Evolutionary conservation across 306 rosid genomes (phyloP).

Genomic region (Pueraria montana): DNA sequence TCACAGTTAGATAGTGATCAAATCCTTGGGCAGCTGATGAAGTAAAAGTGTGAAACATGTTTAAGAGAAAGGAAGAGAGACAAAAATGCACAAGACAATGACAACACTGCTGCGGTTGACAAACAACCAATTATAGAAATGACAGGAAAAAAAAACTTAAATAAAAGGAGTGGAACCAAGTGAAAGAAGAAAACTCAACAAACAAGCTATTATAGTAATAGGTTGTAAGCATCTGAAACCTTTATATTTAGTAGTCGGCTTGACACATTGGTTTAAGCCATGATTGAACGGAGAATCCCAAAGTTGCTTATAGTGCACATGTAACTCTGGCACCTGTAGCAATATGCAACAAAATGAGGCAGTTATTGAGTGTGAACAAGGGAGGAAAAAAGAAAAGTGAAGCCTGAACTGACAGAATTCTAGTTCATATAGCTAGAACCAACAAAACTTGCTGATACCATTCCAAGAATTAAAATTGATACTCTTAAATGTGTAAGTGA

Average conservation of each 20-base stretch:
- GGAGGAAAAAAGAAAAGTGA: background rate
- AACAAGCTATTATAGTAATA: conserved; percentile 13
- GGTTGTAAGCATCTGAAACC: conserved; percentile 57
- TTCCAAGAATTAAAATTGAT: conserved; percentile 17
- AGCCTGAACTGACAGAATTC: conserved; percentile 6
- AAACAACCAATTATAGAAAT: conserved; percentile 11
- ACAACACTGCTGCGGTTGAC: conserved; percentile 25
- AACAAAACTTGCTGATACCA: background rate
- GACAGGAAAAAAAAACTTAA: conserved; percentile 5
- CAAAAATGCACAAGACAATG: conserved; percentile 4
- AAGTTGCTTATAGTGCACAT: conserved; percentile 53
- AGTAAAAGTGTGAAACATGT: conserved; percentile 34
- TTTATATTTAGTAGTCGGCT: conserved; percentile 77
- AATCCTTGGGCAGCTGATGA: conserved; percentile 68
- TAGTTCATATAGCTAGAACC: conserved; percentile 32
- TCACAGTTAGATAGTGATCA: conserved; percentile 81
- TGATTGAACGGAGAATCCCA: conserved; percentile 75
- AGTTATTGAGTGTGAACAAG: conserved; percentile 18
- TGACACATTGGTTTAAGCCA: conserved; percentile 71
- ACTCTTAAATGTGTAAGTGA: background rate
- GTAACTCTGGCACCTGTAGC: conserved; percentile 46
- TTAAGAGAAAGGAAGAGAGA: conserved; percentile 16
- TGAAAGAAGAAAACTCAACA: conserved; percentile 28
- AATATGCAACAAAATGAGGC: conserved; percentile 14
- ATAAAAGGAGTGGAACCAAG: background rate